Evolutionary conservation across 306 rosid genomes (phyloP).

Genomic region (Cucumis hystrix): DNA sequence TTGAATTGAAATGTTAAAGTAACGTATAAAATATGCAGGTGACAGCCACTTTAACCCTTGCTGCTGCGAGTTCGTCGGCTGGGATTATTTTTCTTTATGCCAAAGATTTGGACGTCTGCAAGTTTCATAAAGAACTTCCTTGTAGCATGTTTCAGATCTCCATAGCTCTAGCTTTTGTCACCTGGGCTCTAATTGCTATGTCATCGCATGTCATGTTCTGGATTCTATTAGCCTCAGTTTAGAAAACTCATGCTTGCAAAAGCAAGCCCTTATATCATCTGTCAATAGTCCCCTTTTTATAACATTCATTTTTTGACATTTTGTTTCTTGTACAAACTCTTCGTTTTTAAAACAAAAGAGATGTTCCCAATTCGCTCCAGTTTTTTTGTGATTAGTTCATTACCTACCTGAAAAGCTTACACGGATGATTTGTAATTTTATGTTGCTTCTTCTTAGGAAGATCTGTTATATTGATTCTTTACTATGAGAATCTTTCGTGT

Average conservation of each 20-base stretch:
- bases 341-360: background rate
- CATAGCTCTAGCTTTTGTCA: slow-evolving; percentile 63
- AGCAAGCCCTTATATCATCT: slow-evolving; percentile 8
- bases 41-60: slow-evolving; percentile 75
- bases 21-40: slow-evolving; percentile 43
- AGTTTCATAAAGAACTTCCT: slow-evolving; percentile 12
- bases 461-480: background rate
- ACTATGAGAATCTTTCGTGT: background rate
- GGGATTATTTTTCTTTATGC: slow-evolving; percentile 52
- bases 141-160: slow-evolving; percentile 55
- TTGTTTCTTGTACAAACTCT: slow-evolving; percentile 1
- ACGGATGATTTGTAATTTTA: background rate
- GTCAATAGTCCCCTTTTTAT: slow-evolving; percentile 23
- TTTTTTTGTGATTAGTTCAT: background rate
- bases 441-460: slow-evolving; percentile 1
- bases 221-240: slow-evolving; percentile 59
- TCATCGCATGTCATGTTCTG: slow-evolving; percentile 91
- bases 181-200: slow-evolving; percentile 63
- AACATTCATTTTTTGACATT: background rate
- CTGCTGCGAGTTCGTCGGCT: slow-evolving; percentile 87
- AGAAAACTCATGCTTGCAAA: slow-evolving; percentile 19
- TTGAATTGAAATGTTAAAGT: background rate
- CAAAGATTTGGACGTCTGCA: slow-evolving; percentile 43
- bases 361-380: background rate
- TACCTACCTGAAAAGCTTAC: background rate